Percentiles rank a stretch among this genome's conserved stretches.
phyloP scores from a whole-genome alignment of 2,329 filamentous ascomycete species.

The Magnaporthiopsis poae region DNA sequence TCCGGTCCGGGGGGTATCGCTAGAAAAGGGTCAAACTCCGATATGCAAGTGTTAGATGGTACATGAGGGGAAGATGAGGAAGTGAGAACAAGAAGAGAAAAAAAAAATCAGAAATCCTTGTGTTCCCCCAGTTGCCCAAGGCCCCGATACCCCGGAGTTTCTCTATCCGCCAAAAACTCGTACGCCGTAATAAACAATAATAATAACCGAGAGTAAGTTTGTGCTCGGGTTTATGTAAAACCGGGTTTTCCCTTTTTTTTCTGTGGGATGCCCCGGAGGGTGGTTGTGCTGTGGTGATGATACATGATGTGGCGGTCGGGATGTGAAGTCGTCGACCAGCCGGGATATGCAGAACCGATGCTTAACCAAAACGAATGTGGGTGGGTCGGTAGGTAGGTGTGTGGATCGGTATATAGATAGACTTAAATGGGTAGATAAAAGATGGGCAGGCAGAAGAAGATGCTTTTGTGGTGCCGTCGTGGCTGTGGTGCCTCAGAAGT shows the following conservation, averaged over 20 bases:
- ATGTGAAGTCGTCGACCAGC: not conserved
- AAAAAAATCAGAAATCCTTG: not conserved
- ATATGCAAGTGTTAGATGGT: not conserved
- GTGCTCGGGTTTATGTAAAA: not conserved
- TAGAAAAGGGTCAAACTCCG: not conserved
- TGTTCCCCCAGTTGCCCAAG: not conserved
- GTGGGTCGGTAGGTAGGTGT: not conserved
- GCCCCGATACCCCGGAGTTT: not conserved
- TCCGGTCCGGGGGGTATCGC: not conserved
- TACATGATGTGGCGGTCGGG: not conserved
- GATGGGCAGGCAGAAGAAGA: not conserved
- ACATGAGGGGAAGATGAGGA: not conserved
- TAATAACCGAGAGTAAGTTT: not conserved
- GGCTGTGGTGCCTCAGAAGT: not conserved
- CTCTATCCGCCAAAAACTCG: not conserved
- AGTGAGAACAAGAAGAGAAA: not conserved
- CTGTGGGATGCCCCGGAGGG: not conserved
- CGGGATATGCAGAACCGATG: constrained; percentile 4
- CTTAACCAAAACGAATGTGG: not conserved
- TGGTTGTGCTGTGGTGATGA: not conserved
- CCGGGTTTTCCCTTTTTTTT: not conserved
- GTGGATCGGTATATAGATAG: not conserved
- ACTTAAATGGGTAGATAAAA: not conserved
- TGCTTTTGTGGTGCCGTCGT: not conserved
- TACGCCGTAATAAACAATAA: not conserved